Conservation (phyloP, 1,284 basidiomycete species). For the Irpex rosettiformis region DNA sequence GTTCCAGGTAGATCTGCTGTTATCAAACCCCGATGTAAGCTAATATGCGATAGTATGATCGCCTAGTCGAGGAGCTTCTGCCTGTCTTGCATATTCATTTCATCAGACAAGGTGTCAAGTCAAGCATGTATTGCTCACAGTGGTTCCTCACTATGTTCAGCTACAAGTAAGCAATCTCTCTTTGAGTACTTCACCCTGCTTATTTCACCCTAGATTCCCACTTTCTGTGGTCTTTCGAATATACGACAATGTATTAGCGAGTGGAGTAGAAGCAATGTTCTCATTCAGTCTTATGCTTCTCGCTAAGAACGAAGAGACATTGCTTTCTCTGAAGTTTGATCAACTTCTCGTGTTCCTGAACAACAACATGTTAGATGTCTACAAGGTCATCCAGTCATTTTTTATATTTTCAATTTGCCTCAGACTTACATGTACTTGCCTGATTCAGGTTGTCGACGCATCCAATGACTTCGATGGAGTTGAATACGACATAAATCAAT, state of each 20-base stretch:
- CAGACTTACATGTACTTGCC: neutral
- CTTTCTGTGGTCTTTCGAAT: conserved; percentile 93
- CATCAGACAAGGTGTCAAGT: conserved; percentile 89
- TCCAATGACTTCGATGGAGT: conserved; percentile 25
- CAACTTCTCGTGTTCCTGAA: conserved; percentile 83
- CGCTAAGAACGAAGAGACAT: conserved; percentile 80
- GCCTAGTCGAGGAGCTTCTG: conserved; percentile 87
- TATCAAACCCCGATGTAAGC: neutral
- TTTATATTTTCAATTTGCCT: conserved; percentile 1
- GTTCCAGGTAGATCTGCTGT: conserved; percentile 38
- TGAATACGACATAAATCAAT: conserved; percentile 71
- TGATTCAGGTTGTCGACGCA: conserved; percentile 6
- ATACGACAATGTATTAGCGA: conserved; percentile 93
- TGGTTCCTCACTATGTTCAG: conserved; percentile 99
- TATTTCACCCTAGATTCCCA: conserved; percentile 70
- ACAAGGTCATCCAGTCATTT: conserved; percentile 43
- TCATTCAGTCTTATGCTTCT: conserved; percentile 89
- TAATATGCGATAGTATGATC: conserved; percentile 71
- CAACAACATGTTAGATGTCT: conserved; percentile 77
- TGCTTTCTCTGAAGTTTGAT: conserved; percentile 85
- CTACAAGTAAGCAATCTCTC: conserved; percentile 59
- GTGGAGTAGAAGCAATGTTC: conserved; percentile 96
- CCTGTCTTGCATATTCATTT: conserved; percentile 93
- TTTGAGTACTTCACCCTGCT: neutral
- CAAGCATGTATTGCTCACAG: conserved; percentile 95